A percentile compares a stretch with the other conserved stretches of the same genome.
Conservation (phyloP, 73 alveolate genomes). For the Stentor coeruleus region DNA sequence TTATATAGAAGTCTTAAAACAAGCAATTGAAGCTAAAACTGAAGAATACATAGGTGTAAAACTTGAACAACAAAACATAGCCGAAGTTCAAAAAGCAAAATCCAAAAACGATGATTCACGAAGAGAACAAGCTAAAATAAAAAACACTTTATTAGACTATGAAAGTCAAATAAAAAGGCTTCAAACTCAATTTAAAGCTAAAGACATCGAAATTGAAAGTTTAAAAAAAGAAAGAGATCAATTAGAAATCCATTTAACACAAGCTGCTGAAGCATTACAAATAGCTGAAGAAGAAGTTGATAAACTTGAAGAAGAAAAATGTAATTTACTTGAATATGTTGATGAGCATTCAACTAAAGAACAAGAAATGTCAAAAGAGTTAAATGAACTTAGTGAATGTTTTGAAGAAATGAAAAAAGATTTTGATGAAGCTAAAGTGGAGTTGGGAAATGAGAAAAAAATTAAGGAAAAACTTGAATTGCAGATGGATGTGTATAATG, state of each 20-base stretch:
- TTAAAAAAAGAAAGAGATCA: neutral
- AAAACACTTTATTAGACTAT: neutral
- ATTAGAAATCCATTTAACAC: neutral
- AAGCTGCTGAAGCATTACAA: slow-evolving; percentile 22
- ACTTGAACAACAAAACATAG: neutral
- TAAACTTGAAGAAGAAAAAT: slow-evolving; percentile 51
- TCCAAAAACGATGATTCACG: too few species aligned
- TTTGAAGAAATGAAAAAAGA: neutral
- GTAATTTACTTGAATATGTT: slow-evolving; percentile 51
- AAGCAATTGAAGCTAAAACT: slow-evolving; percentile 47
- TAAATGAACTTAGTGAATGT: neutral
- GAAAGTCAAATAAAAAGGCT: neutral
- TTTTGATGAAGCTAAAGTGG: neutral
- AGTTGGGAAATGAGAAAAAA: neutral
- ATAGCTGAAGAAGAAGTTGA: slow-evolving; percentile 18
- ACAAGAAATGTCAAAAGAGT: slow-evolving; percentile 15
- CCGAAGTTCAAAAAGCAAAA: too few species aligned
- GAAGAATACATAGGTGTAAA: too few species aligned
- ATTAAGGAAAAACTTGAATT: neutral
- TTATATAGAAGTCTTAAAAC: slow-evolving; percentile 57
- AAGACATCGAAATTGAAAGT: neutral
- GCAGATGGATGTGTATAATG: neutral
- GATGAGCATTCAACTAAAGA: slow-evolving; percentile 42
- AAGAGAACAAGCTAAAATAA: neutral
- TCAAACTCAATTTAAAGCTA: too few species aligned